Evolutionary conservation across 2,329 filamentous ascomycete genomes (phyloP).

Genomic region (Colletotrichum spaethianum): DNA sequence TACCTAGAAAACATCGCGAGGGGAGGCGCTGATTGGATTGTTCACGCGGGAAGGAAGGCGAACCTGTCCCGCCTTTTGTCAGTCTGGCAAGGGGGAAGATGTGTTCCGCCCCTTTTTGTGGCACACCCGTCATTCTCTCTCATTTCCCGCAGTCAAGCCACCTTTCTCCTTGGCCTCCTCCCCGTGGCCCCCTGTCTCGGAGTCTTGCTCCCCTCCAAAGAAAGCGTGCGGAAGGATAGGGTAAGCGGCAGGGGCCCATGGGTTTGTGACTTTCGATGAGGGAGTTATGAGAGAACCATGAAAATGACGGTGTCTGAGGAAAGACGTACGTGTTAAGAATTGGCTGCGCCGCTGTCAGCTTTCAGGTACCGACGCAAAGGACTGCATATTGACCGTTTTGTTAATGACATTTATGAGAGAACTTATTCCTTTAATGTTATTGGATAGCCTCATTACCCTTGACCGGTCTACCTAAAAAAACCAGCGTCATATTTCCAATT

Average conservation of each 20-base stretch:
- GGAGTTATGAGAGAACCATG: not conserved
- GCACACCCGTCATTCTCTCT: not conserved
- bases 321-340: not conserved
- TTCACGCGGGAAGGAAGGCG: slow-evolving; percentile 5
- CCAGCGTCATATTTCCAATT: not conserved
- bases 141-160: not conserved
- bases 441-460: not conserved
- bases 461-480: not conserved
- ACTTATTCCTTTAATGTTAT: not conserved
- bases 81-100: not conserved
- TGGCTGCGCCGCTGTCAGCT: not conserved
- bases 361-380: not conserved
- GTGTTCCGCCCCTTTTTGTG: not conserved
- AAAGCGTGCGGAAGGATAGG: not conserved
- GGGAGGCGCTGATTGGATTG: slow-evolving; percentile 24
- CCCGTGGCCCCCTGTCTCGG: not conserved
- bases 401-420: not conserved
- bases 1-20: not conserved
- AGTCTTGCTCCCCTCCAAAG: not conserved
- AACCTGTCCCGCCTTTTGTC: not conserved
- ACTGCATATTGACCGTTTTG: not conserved
- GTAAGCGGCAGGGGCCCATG: not conserved
- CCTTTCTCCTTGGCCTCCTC: not conserved
- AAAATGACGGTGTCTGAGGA: not conserved
- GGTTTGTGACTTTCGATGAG: not conserved